These are phyloP conservation scores for Suhomyces tanzawaensis DNA, from an alignment of 805 yeast species.

Conservation along the genomic window DNA sequence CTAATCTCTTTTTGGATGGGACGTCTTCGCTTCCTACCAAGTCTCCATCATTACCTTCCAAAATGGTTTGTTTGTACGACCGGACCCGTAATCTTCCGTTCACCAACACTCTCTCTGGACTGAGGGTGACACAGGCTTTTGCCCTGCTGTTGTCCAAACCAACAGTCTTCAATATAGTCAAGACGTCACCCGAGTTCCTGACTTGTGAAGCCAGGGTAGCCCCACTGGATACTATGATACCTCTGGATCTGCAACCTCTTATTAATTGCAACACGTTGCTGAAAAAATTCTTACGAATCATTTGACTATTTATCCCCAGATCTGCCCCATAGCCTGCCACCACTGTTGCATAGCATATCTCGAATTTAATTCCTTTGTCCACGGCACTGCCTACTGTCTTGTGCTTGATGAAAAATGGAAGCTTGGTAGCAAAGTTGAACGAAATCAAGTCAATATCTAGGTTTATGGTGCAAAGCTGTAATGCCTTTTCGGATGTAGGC, in stretches of 20 bases:
- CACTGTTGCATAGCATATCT: conserved; percentile 64
- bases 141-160: conserved; percentile 70
- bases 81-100: conserved; percentile 72
- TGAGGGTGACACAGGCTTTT: conserved; percentile 53
- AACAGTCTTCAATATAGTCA: conserved; percentile 60
- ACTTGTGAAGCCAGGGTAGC: conserved; percentile 54
- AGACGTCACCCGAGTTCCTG: conserved; percentile 68
- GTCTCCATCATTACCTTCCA: conserved; percentile 43
- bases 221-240: conserved; percentile 78
- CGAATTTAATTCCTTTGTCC: conserved; percentile 79
- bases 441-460: conserved; percentile 82
- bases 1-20: conserved; percentile 23
- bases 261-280: conserved; percentile 71
- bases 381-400: conserved; percentile 81
- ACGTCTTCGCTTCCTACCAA: neutral
- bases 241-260: conserved; percentile 78
- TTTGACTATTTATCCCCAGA: neutral
- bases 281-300: conserved; percentile 57
- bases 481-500: conserved; percentile 76
- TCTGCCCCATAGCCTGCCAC: conserved; percentile 34
- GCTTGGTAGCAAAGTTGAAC: conserved; percentile 58
- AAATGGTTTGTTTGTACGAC: conserved; percentile 75
- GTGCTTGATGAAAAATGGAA: conserved; percentile 79
- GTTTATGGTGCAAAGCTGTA: conserved; percentile 69
- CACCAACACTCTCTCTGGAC: conserved; percentile 62